Evolutionary conservation across 2,329 filamentous ascomycete species (phyloP).

Genomic region (Laburnicola sp.): DNA sequence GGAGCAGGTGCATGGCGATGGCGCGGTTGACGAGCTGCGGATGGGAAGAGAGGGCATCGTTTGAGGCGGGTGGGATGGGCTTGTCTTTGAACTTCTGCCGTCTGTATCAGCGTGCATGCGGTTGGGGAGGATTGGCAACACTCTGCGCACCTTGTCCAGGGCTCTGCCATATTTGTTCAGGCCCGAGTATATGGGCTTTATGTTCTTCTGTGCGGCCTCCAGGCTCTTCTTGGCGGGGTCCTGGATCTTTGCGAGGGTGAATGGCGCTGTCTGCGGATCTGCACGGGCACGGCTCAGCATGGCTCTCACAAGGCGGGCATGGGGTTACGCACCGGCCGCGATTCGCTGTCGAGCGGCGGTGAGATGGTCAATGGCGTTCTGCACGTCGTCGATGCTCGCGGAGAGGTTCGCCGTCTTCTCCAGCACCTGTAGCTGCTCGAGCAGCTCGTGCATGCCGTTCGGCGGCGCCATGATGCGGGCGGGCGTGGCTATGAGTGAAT

Average conservation of each 20-base stretch:
- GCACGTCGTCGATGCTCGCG: constrained; percentile 75
- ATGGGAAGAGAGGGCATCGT: constrained; percentile 77
- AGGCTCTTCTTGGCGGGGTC: constrained; percentile 81
- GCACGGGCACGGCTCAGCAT: constrained; percentile 24
- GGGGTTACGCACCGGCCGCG: constrained; percentile 56
- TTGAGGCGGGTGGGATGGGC: constrained; percentile 72
- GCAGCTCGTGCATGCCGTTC: constrained; percentile 63
- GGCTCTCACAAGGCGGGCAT: constrained; percentile 2
- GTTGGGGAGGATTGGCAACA: neutral
- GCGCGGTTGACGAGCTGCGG: constrained; percentile 83
- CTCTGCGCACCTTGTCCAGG: constrained; percentile 69
- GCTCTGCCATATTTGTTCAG: constrained; percentile 84
- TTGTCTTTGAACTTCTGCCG: constrained; percentile 62
- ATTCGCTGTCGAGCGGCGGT: constrained; percentile 73
- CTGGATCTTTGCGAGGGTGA: constrained; percentile 81
- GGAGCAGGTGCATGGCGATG: constrained; percentile 93
- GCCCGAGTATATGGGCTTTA: constrained; percentile 81
- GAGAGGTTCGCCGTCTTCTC: constrained; percentile 69
- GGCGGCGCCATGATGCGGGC: constrained; percentile 11
- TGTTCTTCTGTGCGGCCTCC: constrained; percentile 75
- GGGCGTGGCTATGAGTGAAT: constrained; percentile 13
- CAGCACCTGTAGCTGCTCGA: constrained; percentile 74
- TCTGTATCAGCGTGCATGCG: constrained; percentile 12
- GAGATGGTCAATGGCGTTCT: constrained; percentile 78
- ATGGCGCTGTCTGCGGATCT: constrained; percentile 71